Base-by-base conservation (phyloP, 106 monocot species). In the Amphibolis antarctica region DNA sequence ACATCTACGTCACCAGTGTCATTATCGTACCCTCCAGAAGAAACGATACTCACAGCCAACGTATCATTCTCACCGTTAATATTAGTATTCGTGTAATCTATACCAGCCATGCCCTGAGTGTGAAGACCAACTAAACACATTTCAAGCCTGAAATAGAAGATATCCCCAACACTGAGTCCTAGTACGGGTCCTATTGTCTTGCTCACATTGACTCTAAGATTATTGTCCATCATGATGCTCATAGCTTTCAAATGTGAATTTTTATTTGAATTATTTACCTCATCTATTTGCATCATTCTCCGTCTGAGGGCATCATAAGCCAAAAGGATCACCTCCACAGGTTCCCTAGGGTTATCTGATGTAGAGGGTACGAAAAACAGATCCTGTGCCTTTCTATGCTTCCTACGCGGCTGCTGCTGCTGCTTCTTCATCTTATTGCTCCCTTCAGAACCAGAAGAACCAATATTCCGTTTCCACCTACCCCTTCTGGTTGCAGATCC, bases 61-160 rank as follows among this genome's bases (percentile, higher is more conserved):
- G 79, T 61, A 11, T 92, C 92, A 24, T 77, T 64, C 9, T 68
- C 71, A 28, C 73, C 42, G 5, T 55, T 64, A 25, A 78, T 73
- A 46, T 51, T 80, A 12, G 63, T 44, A 15, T 46, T 66, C 85
- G 80, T 80, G 58, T 67, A 88, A 71, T 92, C 92, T 12, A 92
- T 92, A 17, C 92, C 92, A 10, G 44, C 81, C 79, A 87, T 84
- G 73, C 68, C 73, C 26, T 61, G 92, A 1, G 59, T 47, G 66
- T 92, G 92, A 53, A 92, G 62, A 1, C 92, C 92, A 53, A 85
- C 75, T 58, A 92, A 47, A 55, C 81, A 82, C 67, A 88, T 63
- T 60, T 92, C 92, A 44, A 84, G 75, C 66, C 92, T 77, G 64
- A 82, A 88, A 66, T 77, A 92, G 66, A 87, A 92, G 15, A 88